Percentiles rank a stretch among this genome's conserved stretches.
Evolutionary conservation across 2,329 filamentous ascomycete genomes (phyloP).

Genomic region (Colletotrichum echinochloae): DNA sequence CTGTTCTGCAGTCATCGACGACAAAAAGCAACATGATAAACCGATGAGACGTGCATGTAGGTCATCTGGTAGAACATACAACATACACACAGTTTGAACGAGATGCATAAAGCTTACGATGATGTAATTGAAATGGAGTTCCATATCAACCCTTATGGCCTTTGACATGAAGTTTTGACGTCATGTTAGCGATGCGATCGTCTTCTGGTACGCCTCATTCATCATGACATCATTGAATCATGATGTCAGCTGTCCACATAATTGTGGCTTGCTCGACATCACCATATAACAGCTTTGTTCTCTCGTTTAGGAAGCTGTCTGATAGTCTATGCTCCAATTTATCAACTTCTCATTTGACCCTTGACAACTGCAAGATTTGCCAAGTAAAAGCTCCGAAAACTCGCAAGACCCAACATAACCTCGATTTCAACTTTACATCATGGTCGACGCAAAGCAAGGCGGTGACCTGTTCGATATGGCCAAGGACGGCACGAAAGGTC

Average conservation of each 20-base stretch:
- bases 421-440: background rate
- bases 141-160: background rate
- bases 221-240: constrained; percentile 32
- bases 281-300: background rate
- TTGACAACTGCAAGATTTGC: background rate
- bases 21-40: background rate
- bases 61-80: too few relatives aligned
- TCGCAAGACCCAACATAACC: background rate
- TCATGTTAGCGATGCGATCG: background rate
- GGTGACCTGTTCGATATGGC: constrained; percentile 23
- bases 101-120: too few relatives aligned
- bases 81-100: too few relatives aligned
- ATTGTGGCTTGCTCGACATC: background rate
- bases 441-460: constrained; percentile 20
- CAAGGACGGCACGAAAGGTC: constrained; percentile 21
- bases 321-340: fast-evolving
- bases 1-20: too few relatives aligned
- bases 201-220: background rate
- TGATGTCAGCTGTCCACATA: constrained; percentile 7
- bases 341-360: background rate
- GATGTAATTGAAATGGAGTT: background rate
- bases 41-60: background rate
- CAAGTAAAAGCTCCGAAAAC: background rate
- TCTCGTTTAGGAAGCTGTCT: fast-evolving
- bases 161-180: constrained; percentile 1